Percentiles rank a stretch among this genome's conserved stretches.
phyloP scores from a whole-genome alignment of 768 basidiomycete genomes.

The Agaricus subrufescens region DNA sequence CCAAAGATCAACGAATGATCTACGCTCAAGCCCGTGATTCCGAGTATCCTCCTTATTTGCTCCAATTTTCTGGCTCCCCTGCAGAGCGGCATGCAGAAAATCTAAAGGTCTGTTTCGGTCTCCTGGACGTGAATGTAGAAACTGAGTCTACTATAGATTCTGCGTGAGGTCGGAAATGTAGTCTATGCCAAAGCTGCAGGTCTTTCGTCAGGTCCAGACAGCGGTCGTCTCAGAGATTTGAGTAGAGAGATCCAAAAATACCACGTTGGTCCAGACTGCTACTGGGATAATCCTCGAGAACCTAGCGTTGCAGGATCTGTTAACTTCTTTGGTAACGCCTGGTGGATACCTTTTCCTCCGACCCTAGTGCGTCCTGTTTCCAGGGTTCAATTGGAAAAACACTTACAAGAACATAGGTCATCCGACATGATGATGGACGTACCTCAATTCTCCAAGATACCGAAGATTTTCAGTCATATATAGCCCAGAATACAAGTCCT shows the following conservation, averaged over 20 bases:
- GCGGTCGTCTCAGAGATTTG: slow-evolving; percentile 39
- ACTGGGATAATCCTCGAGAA: slow-evolving; percentile 45
- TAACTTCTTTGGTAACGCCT: slow-evolving; percentile 68
- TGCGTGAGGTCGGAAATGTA: slow-evolving; percentile 61
- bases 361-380: slow-evolving; percentile 41
- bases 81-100: slow-evolving; percentile 76
- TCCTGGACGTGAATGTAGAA: background rate
- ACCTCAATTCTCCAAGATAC: slow-evolving; percentile 41
- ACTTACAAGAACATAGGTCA: slow-evolving; percentile 36
- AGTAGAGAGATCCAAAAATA: slow-evolving; percentile 50
- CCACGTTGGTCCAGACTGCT: slow-evolving; percentile 69
- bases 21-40: slow-evolving; percentile 55
- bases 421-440: slow-evolving; percentile 64
- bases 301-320: slow-evolving; percentile 28
- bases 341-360: slow-evolving; percentile 80
- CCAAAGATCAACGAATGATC: slow-evolving; percentile 47
- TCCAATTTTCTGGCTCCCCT: slow-evolving; percentile 57
- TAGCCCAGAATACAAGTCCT: slow-evolving; percentile 53
- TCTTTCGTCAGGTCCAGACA: slow-evolving; percentile 42
- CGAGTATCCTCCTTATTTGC: slow-evolving; percentile 65
- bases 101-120: slow-evolving; percentile 50
- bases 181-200: slow-evolving; percentile 51
- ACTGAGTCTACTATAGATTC: slow-evolving; percentile 40
- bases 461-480: slow-evolving; percentile 51
- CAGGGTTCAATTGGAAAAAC: background rate